Evolutionary conservation across 345 rosid species (phyloP).

Genomic region (Hibiscus syriacus): DNA sequence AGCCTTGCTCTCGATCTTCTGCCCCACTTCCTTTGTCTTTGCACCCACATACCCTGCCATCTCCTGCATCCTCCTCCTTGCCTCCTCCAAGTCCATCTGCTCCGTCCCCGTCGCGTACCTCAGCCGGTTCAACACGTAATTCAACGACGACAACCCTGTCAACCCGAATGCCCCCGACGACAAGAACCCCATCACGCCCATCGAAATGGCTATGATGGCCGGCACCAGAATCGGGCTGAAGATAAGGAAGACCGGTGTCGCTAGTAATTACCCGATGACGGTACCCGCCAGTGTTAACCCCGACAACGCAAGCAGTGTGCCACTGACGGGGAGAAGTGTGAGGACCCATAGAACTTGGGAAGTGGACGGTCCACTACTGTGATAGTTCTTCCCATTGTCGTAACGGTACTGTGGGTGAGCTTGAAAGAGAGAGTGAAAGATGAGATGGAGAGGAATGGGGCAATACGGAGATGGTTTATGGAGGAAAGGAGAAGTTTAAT

Average conservation of each 20-base stretch:
- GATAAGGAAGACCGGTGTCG: constrained; percentile 57
- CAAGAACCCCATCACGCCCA: constrained; percentile 54
- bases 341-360: constrained; percentile 48
- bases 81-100: constrained; percentile 29
- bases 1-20: constrained; percentile 44
- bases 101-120: constrained; percentile 29
- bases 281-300: constrained; percentile 64
- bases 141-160: constrained; percentile 56
- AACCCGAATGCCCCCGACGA: constrained; percentile 68
- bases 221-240: constrained; percentile 83
- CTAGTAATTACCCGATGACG: constrained; percentile 43
- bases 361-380: constrained; percentile 43
- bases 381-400: constrained; percentile 15
- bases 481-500: constrained; percentile 3
- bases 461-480: constrained; percentile 20
- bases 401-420: constrained; percentile 46
- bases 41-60: constrained; percentile 42
- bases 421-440: not conserved
- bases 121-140: constrained; percentile 39
- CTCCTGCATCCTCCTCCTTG: constrained; percentile 37
- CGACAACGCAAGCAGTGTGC: constrained; percentile 54
- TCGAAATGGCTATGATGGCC: constrained; percentile 41
- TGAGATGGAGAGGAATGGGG: not conserved
- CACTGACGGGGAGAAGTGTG: constrained; percentile 45
- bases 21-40: constrained; percentile 65